A percentile compares a stretch with the other conserved stretches of the same genome.
phyloP scores from a whole-genome alignment of 192 early-diverging fungal genomes.

The Backusella luteola region DNA sequence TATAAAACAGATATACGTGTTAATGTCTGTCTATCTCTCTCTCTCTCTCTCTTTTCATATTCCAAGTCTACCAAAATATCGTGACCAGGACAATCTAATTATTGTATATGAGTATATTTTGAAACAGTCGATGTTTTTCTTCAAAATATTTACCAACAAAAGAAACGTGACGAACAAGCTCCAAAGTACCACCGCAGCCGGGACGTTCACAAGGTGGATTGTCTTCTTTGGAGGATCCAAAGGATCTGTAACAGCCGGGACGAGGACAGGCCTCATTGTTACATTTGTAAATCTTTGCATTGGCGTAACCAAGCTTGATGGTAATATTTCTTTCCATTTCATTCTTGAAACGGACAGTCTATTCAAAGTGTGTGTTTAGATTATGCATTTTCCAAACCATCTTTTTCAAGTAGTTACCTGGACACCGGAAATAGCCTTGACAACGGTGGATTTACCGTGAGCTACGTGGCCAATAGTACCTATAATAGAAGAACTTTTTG shows the following conservation, averaged over 20 bases:
- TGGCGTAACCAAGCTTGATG: conserved; percentile 99
- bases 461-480: conserved; percentile 99
- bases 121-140: too few relatives aligned
- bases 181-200: conserved; percentile 84
- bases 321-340: conserved; percentile 99
- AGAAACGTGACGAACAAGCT: conserved; percentile 87
- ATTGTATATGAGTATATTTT: background rate
- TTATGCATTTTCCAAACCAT: background rate
- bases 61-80: conserved; percentile 73
- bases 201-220: conserved; percentile 85
- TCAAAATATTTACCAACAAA: conserved; percentile 63
- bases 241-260: conserved; percentile 94
- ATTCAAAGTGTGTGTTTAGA: background rate
- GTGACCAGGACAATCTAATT: conserved; percentile 93
- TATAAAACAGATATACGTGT: background rate
- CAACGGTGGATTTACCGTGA: conserved; percentile 99
- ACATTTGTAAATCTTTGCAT: conserved; percentile 99
- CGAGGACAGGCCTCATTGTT: conserved; percentile 88
- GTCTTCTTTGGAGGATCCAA: conserved; percentile 78
- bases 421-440: conserved; percentile 97
- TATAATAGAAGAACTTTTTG: conserved; percentile 24
- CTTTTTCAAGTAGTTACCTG: conserved; percentile 46
- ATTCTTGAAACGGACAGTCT: conserved; percentile 96
- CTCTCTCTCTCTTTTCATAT: background rate
- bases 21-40: background rate